Evolutionary conservation across 805 yeast species (phyloP).

Genomic region (Sugiyamaella americana): DNA sequence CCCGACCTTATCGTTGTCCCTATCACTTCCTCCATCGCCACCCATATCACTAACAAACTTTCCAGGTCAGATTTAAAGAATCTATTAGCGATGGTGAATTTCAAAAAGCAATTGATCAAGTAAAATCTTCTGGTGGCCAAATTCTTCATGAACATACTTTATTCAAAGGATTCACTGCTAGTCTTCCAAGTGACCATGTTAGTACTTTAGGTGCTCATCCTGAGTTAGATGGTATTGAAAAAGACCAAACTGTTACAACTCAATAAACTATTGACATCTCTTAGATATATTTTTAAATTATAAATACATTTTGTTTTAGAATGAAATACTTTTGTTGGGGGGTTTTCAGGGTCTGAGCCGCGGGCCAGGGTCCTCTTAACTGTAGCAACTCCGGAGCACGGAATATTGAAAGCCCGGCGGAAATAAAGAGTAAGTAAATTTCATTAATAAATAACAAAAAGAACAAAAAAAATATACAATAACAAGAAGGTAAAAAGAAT

Average conservation of each 20-base stretch:
- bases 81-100: constrained; percentile 17
- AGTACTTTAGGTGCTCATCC: constrained; percentile 24
- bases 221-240: constrained; percentile 29
- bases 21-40: too few relatives aligned
- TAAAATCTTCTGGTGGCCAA: constrained; percentile 24
- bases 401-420: too few relatives aligned
- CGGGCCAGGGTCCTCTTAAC: too few relatives aligned
- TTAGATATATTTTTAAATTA: too few relatives aligned
- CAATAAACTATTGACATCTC: constrained; percentile 15
- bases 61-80: constrained; percentile 22
- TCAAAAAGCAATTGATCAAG: constrained; percentile 19
- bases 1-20: too few relatives aligned
- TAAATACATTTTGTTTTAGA: too few relatives aligned
- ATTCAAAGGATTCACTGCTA: constrained; percentile 33
- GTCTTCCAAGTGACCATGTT: constrained; percentile 28
- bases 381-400: too few relatives aligned
- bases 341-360: too few relatives aligned
- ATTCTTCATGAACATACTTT: constrained; percentile 30
- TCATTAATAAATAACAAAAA: too few relatives aligned
- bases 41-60: background rate
- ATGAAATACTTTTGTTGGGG: too few relatives aligned
- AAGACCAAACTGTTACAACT: constrained; percentile 28
- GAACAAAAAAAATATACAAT: constrained; percentile 8
- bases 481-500: constrained; percentile 11
- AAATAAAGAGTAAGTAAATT: too few relatives aligned